Percentiles rank a stretch among this genome's conserved stretches.
Conservation (phyloP, 2,329 filamentous ascomycete genomes). For the Sporothrix euskadiensis region DNA sequence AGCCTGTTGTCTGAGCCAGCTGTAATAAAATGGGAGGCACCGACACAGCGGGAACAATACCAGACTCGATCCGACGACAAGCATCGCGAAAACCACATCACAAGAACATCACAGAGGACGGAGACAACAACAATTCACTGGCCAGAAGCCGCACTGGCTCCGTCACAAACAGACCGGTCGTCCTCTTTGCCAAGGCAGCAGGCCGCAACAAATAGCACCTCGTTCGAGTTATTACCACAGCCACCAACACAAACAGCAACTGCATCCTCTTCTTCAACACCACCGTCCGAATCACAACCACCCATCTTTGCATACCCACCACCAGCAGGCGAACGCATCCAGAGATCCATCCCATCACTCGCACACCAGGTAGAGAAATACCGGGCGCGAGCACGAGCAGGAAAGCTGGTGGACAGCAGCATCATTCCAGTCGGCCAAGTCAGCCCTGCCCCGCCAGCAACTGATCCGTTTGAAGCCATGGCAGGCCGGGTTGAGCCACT, state of each 20-base stretch:
- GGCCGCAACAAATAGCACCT: neutral
- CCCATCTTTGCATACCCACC: neutral
- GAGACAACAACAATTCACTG: neutral
- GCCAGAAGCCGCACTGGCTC: neutral
- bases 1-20: slow-evolving; percentile 22
- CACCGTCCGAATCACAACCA: neutral
- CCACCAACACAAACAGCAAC: neutral
- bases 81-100: neutral
- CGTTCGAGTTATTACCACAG: neutral
- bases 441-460: no score
- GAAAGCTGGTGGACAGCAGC: neutral
- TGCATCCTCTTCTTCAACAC: neutral
- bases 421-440: neutral
- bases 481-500: neutral
- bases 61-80: no score
- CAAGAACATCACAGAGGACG: neutral
- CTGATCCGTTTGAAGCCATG: neutral
- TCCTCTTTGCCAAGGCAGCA: neutral
- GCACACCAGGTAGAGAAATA: slow-evolving; percentile 22
- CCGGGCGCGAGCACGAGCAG: neutral
- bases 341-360: slow-evolving; percentile 10
- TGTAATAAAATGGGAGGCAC: slow-evolving; percentile 19
- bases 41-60: neutral
- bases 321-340: neutral
- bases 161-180: neutral